Percentiles rank a stretch among this genome's conserved stretches.
phyloP scores from a whole-genome alignment of 768 basidiomycete genomes.

The Cubamyces sp. region DNA sequence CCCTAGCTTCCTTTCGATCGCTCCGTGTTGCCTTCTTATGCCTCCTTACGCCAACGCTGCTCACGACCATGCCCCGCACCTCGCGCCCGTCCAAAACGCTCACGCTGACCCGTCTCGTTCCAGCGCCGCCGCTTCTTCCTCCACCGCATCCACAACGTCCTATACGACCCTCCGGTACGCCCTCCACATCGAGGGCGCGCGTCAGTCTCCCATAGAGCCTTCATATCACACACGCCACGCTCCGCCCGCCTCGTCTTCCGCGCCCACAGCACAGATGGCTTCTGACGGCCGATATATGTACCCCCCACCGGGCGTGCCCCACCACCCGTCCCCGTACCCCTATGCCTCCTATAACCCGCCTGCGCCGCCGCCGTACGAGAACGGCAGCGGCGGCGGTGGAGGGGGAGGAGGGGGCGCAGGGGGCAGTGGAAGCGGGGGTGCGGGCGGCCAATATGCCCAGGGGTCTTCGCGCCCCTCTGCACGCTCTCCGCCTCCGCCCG shows the following conservation, averaged over 20 bases:
- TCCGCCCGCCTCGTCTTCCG: constrained; percentile 6
- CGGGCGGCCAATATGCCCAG: constrained; percentile 31
- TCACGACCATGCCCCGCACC: constrained; percentile 18
- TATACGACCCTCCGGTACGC: constrained; percentile 30
- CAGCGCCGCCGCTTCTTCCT: constrained; percentile 18
- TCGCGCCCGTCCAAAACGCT: constrained; percentile 9
- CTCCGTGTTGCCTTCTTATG: constrained; percentile 13
- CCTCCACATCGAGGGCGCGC: constrained; percentile 15
- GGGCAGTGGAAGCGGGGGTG: no score
- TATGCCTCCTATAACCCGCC: constrained; percentile 45
- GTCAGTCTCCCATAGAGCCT: constrained; percentile 1
- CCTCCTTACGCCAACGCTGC: constrained; percentile 20
- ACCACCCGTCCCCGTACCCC: constrained; percentile 46
- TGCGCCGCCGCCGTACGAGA: constrained; percentile 33
- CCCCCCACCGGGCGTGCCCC: constrained; percentile 46
- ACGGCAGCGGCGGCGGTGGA: background rate
- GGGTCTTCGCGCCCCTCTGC: constrained; percentile 29
- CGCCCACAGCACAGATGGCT: constrained; percentile 41
- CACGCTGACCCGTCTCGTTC: constrained; percentile 19
- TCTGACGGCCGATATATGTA: constrained; percentile 62
- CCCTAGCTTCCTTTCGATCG: background rate
- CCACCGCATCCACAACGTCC: constrained; percentile 19
- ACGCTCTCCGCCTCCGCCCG: constrained; percentile 28
- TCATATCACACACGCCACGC: constrained; percentile 1
- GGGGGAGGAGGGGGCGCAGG: no score